phyloP scores from a whole-genome alignment of 1,284 basidiomycete species.

The Pseudozyma thailandica region DNA sequence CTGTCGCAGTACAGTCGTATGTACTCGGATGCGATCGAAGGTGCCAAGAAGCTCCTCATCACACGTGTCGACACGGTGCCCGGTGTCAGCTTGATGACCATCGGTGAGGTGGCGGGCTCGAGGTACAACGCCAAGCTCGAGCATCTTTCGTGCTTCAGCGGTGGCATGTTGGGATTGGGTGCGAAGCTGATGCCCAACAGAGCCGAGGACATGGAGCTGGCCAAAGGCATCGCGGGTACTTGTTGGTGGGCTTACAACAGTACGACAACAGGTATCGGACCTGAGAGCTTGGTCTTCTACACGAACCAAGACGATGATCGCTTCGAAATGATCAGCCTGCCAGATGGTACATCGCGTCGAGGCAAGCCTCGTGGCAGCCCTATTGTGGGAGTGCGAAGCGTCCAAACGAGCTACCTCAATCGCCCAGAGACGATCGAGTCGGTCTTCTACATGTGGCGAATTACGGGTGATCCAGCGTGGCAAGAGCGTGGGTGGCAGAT shows the following conservation, averaged over 20 bases:
- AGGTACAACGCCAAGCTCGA: slow-evolving; percentile 60
- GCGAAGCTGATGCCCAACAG: slow-evolving; percentile 69
- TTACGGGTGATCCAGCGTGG: slow-evolving; percentile 73
- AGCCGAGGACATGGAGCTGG: slow-evolving; percentile 69
- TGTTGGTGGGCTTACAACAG: slow-evolving; percentile 72
- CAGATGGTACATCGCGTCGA: slow-evolving; percentile 47
- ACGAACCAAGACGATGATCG: slow-evolving; percentile 53
- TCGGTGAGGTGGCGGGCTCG: slow-evolving; percentile 49
- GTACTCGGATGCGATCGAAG: slow-evolving; percentile 71
- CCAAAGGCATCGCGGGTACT: slow-evolving; percentile 70
- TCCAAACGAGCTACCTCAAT: slow-evolving; percentile 54
- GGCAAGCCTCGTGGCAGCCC: slow-evolving; percentile 54
- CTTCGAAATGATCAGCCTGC: slow-evolving; percentile 39
- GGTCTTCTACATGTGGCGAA: slow-evolving; percentile 72
- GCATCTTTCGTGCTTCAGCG: slow-evolving; percentile 72
- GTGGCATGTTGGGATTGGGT: slow-evolving; percentile 73
- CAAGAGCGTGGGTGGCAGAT: slow-evolving; percentile 73
- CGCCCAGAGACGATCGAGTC: slow-evolving; percentile 74
- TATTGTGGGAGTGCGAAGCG: slow-evolving; percentile 61
- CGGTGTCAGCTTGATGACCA: slow-evolving; percentile 66
- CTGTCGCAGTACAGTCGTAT: slow-evolving; percentile 70
- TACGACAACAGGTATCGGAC: slow-evolving; percentile 63
- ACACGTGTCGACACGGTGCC: slow-evolving; percentile 69
- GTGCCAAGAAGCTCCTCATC: slow-evolving; percentile 69
- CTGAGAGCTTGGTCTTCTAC: slow-evolving; percentile 62